Evolutionary conservation across 345 rosid species (phyloP), one percentile per base, ranked within the genome.

Genomic region (Eucalyptus regnans): DNA sequence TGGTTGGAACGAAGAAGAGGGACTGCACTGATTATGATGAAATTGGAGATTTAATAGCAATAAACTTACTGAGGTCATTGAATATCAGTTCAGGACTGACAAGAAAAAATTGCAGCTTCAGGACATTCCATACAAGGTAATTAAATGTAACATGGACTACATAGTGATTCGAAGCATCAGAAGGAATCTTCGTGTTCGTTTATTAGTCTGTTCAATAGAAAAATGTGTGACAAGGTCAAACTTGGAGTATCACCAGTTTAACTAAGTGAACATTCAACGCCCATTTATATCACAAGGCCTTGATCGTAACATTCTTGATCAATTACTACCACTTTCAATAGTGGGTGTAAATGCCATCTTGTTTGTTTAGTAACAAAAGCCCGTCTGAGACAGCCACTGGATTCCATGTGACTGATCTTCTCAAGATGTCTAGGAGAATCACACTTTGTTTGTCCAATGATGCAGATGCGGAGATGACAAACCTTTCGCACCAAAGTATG

Each of bases 391-490:
- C 17, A 14, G 20, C 76, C 76, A n/a, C 18, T 64, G 37, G 37
- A 64, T 64, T n/a, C 37, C 10, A n/a, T 14, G 76, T 64, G 37
- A 64, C 76, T n/a, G 20, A 64, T n/a, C 37, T 64, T 64, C 76
- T n/a, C 46, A 13, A 27, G 76, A 25, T 33, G 51, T 51, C 33
- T 46, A 37, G 23, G 15, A 60, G 0, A 60, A 60, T 60, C 66
- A 60, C 66, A 60, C n/a, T 60, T 16, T 86, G 13, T 17, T 56
- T 44, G 52, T 18, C 46, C 0, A n/a, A 41, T 41, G 56, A 46
- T 68, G 88, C 93, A 91, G 95, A 68, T 88, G 91, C 22, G 89
- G 87, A 11, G 90, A 89, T 33, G 93, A 91, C 46, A 88, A 90
- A 87, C 91, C 90, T 44, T 92, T 88, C 8, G 89, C 83, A 46